A percentile compares a stretch with the other conserved stretches of the same genome.
phyloP scores from a whole-genome alignment of 305 asterid genomes.

The Rubia occidens region DNA sequence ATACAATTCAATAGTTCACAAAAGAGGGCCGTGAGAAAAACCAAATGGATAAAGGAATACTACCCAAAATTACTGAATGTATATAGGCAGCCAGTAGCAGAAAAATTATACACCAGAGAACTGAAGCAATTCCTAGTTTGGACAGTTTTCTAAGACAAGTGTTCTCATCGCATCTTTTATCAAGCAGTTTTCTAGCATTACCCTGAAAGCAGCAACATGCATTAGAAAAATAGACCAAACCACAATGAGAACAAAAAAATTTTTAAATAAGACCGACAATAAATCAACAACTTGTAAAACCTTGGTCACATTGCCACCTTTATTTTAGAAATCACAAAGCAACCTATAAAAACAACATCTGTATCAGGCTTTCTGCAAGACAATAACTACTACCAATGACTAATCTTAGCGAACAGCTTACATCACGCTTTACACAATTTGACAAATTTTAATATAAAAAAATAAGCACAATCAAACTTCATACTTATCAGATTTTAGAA shows the following conservation, averaged over 20 bases:
- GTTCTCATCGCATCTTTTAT: conserved; percentile 68
- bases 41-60: too few species aligned
- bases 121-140: conserved; percentile 87
- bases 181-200: conserved; percentile 77
- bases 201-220: conserved; percentile 42
- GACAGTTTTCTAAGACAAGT: conserved; percentile 62
- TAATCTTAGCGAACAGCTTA: neutral
- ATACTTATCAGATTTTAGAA: too few species aligned
- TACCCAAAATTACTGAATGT: conserved; percentile 54
- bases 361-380: neutral
- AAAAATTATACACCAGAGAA: conserved; percentile 70
- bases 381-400: neutral
- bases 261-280: neutral
- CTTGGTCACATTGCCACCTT: neutral
- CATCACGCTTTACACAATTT: too few species aligned
- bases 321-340: neutral
- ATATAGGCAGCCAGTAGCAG: conserved; percentile 58
- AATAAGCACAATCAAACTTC: too few species aligned
- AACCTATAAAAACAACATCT: neutral
- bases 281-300: neutral
- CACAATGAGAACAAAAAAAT: neutral
- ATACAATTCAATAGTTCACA: neutral
- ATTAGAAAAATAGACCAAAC: neutral
- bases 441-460: too few species aligned
- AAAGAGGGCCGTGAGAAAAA: conserved; percentile 8